These are phyloP conservation scores for Pseudogymnoascus sp. DNA, from an alignment of 2,329 filamentous ascomycete species.

Conservation along the genomic window DNA sequence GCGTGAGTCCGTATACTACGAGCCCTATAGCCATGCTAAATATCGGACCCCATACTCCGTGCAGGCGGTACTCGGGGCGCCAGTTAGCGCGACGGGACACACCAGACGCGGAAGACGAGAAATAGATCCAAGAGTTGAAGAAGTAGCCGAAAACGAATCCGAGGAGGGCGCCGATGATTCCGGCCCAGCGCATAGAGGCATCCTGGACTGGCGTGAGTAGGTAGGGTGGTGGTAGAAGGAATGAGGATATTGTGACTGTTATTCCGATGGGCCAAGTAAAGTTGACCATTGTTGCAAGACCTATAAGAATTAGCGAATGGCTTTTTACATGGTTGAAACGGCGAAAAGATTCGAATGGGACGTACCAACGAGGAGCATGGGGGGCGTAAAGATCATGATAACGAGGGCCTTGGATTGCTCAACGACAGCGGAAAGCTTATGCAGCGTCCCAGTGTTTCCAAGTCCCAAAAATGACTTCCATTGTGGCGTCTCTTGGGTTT, in stretches of 20 bases:
- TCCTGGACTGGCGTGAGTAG: constrained; percentile 30
- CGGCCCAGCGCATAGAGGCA: constrained; percentile 33
- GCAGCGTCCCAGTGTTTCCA: constrained; percentile 25
- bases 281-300: constrained; percentile 30
- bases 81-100: constrained; percentile 22
- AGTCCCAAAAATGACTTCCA: constrained; percentile 28
- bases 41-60: constrained; percentile 32
- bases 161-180: constrained; percentile 30
- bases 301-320: background rate
- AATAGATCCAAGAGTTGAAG: constrained; percentile 32
- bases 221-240: constrained; percentile 31
- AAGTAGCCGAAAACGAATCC: constrained; percentile 31
- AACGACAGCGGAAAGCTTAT: constrained; percentile 23
- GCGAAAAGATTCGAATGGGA: background rate
- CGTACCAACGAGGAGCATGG: constrained; percentile 26
- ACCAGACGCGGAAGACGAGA: background rate
- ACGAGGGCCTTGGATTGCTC: constrained; percentile 20
- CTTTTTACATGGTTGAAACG: background rate
- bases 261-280: constrained; percentile 36
- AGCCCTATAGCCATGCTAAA: constrained; percentile 28
- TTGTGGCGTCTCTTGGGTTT: constrained; percentile 15
- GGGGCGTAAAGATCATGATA: constrained; percentile 28
- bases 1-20: constrained; percentile 30
- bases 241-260: constrained; percentile 31
- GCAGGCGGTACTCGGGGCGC: constrained; percentile 31